These are phyloP conservation scores for Pyrus hybrid DNA, from an alignment of 331 rosid genomes.

Conservation along the genomic window DNA sequence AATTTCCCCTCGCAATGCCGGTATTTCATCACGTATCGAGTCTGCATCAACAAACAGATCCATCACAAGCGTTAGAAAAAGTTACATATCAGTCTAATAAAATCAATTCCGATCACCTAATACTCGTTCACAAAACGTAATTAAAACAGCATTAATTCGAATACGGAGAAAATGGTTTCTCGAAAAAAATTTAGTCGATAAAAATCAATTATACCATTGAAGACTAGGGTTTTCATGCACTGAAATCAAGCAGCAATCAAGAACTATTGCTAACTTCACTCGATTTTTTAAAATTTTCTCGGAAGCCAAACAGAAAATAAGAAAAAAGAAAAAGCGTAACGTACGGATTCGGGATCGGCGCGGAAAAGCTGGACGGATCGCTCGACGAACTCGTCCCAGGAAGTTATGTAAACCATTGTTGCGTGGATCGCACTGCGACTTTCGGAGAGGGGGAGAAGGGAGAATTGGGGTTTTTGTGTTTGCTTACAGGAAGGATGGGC, in stretches of 20 bases:
- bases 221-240: not conserved
- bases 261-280: not conserved
- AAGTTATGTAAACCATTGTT: conserved; percentile 49
- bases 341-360: conserved; percentile 70
- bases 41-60: conserved; percentile 37
- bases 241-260: not conserved
- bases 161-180: not conserved
- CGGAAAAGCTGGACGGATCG: conserved; percentile 77
- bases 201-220: not conserved
- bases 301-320: conserved; percentile 1
- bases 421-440: not conserved
- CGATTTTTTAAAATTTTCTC: not conserved
- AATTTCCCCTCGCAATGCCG: conserved; percentile 89
- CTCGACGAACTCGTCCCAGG: conserved; percentile 78
- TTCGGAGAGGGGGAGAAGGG: too few species aligned
- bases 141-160: not conserved
- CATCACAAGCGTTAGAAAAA: not conserved
- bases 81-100: not conserved
- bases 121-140: not conserved
- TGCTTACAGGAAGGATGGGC: not conserved
- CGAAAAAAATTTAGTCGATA: not conserved
- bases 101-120: not conserved
- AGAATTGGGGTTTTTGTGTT: too few species aligned
- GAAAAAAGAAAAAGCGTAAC: not conserved
- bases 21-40: conserved; percentile 84